phyloP scores from a whole-genome alignment of 2,329 filamentous ascomycete species.

The Graphilbum fragrans region DNA sequence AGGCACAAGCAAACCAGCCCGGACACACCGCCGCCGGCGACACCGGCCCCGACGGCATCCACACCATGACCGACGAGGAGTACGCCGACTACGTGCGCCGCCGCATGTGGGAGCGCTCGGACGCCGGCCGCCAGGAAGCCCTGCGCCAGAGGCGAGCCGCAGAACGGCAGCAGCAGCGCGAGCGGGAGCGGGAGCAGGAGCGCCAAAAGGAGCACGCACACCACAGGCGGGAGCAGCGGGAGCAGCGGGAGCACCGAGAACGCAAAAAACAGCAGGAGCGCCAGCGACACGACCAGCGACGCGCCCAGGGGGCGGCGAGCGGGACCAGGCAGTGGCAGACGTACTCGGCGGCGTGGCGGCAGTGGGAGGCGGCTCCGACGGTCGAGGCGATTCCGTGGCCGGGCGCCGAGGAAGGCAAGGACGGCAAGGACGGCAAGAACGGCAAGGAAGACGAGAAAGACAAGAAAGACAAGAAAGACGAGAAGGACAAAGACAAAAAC shows the following conservation, averaged over 20 bases:
- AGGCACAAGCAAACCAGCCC: constrained; percentile 18
- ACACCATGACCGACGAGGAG: constrained; percentile 84
- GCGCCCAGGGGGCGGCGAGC: constrained; percentile 56
- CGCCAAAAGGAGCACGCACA: constrained; percentile 37
- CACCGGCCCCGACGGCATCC: constrained; percentile 29
- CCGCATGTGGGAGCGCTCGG: constrained; percentile 92
- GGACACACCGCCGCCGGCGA: constrained; percentile 6
- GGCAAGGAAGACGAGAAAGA: neutral
- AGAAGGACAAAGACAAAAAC: constrained; percentile 7
- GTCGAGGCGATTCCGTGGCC: constrained; percentile 52
- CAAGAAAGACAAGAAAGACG: neutral
- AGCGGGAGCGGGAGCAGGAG: constrained; percentile 15
- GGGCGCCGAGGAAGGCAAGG: constrained; percentile 29
- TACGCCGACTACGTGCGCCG: constrained; percentile 76
- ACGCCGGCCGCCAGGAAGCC: constrained; percentile 72
- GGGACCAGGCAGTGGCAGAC: constrained; percentile 48
- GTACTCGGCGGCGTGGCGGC: constrained; percentile 53
- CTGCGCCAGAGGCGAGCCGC: constrained; percentile 37
- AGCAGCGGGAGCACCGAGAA: constrained; percentile 44
- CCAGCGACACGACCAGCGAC: too few relatives aligned
- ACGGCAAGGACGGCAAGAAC: neutral
- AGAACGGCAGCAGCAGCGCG: constrained; percentile 35
- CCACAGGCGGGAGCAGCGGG: constrained; percentile 22
- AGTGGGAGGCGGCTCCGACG: constrained; percentile 29
- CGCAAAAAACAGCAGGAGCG: constrained; percentile 52